Base-by-base conservation (phyloP, 2,329 filamentous ascomycete genomes). In the Pseudogymnoascus sp. region DNA sequence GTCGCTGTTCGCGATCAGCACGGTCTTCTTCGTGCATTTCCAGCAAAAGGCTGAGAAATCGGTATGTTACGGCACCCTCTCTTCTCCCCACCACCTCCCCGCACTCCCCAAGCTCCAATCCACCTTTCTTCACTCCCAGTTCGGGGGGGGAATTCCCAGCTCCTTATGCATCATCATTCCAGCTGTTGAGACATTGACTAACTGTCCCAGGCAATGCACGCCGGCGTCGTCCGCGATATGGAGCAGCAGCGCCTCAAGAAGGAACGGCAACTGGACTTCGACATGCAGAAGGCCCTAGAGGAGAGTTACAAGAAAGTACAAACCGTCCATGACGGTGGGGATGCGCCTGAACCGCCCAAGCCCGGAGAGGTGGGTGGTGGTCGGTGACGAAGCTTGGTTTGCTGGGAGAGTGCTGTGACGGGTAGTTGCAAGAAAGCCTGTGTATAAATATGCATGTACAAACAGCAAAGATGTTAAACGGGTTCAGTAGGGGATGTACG, bases 261-360 rank as follows among this genome's bases (percentile, higher is more conserved):
- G 68, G 94, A 99, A 75, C 87, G 94, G 64, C 90, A 95, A 74
- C 84, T 92, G 60, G 94, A 99, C 73, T 99, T 99, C 71, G 92
- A 97, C 67, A 85, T 96, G 83, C 94, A 99, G 73, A 84, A 82
- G 66, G 83, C 83, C 6, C 79, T 99, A 58, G 92, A 97, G 77
- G 84, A 88, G 70, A 90, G 99, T 74, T 97, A 97, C 75, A 87
- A 88, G 73, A 93, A 93, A 74, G 81, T 92, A 33, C 94, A 99
- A 77, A 89, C 79, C 4, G 92, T 97, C 31, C 82, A 81, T 64
- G 79, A 84, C 64, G 78, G 76, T 21, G 72, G 65, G 1, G 58
- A 55, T 29, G 64, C 65, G 35, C 33, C 63, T 43, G 63, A 65
- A 39, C 58, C 58, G 19, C 58, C 58, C 12, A 60, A 60, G 19